Evolutionary conservation across 2,329 filamentous ascomycete genomes (phyloP), one percentile per base, ranked within the genome.

Genomic region (Aspergillus niger): DNA sequence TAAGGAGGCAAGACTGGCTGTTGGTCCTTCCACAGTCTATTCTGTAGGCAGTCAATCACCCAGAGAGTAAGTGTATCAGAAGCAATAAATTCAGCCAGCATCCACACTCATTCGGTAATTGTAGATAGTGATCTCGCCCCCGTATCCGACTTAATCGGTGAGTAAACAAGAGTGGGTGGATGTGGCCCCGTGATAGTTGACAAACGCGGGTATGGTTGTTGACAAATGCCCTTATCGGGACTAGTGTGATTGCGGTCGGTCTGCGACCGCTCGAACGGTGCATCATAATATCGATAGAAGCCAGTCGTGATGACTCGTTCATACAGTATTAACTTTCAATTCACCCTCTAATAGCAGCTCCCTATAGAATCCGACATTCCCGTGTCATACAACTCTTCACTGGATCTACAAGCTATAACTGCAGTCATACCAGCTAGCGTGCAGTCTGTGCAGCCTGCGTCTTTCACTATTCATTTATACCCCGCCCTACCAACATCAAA

Each of bases 151-250:
- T 50, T 22, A 24, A 36, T 15, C 13, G n/a, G 53, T 30, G 26
- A 32, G 15, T 43, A 47, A n/a, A 55, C 50, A 58, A 26, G 10
- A 22, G 41, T 55, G n/a, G 54, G 65, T 60, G 57, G 54, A 49
- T 50, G 43, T 53, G 8, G n/a, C 22, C 13, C 38, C 10, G 38
- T n/a, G 24, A 55, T 55, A 20, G 30, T 41, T 39, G 53, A 49
- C 38, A 54, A 17, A 15, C 13, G 38, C 28, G 49, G 57, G 36
- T 54, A 13, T 26, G 17, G 57, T 67, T 78, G 76, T 78, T 78
- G 76, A 78, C 65, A 65, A 74, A 77, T 77, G 66, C 63, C 75
- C 64, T 26, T 8, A 72, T 71, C 44, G 2, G 69, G 74, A 39
- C 55, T 77, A 76, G 74, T 54, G 41, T 53, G 13, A 6, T 22